Evolutionary conservation across 331 rosid species (phyloP).

Genomic region (Stylosanthes scabra): DNA sequence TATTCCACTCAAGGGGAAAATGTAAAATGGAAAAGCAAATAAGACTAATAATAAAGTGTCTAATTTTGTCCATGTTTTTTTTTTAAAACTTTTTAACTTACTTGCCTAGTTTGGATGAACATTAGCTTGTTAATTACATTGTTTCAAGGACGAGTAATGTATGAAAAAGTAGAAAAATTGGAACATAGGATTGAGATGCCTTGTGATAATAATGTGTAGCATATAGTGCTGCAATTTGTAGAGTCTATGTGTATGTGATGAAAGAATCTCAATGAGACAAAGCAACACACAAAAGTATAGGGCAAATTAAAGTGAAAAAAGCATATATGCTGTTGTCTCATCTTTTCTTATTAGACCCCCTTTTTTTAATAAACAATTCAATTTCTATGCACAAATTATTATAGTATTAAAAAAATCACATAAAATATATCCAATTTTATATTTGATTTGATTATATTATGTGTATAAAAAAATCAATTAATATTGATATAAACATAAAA

Average conservation of each 20-base stretch:
- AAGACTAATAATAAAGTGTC: not conserved
- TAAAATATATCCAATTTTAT: no score
- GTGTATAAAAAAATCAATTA: no score
- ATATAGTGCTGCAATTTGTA: conserved; percentile 7
- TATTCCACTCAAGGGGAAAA: conserved; percentile 27
- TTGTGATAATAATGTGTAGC: conserved; percentile 30
- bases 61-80: not conserved
- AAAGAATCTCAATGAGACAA: conserved; percentile 54
- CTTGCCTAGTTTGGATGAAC: conserved; percentile 1
- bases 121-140: conserved; percentile 14
- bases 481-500: no score
- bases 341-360: conserved; percentile 16
- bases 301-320: conserved; percentile 40
- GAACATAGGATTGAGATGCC: conserved; percentile 42
- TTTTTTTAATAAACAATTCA: not conserved
- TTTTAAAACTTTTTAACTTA: not conserved
- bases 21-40: conserved; percentile 23
- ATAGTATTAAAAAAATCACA: no score
- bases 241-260: conserved; percentile 37
- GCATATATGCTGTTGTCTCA: conserved; percentile 50
- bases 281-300: conserved; percentile 43
- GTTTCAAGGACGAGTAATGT: conserved; percentile 6
- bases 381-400: no score
- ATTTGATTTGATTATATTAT: no score
- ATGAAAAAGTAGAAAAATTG: conserved; percentile 30